phyloP scores from a whole-genome alignment of 1,284 basidiomycete species.

The Blastosporella zonata region DNA sequence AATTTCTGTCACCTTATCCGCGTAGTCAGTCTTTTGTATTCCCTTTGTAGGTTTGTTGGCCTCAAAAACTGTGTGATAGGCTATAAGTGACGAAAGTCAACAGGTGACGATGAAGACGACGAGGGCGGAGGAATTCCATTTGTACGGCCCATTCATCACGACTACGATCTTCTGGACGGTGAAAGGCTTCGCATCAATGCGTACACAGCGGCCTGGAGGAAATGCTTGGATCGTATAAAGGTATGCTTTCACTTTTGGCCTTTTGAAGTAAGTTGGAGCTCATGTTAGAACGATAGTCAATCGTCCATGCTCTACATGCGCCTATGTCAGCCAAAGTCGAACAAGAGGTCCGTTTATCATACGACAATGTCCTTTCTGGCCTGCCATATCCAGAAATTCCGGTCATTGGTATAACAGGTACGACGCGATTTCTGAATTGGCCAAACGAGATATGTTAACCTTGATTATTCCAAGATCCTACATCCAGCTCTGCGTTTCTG shows the following conservation, averaged over 20 bases:
- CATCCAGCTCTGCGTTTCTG: constrained; percentile 42
- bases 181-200: constrained; percentile 42
- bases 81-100: background rate
- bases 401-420: constrained; percentile 54
- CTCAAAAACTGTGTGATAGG: constrained; percentile 1
- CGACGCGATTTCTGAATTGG: constrained; percentile 11
- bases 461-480: constrained; percentile 24
- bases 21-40: constrained; percentile 29
- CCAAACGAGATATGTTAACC: background rate
- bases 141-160: constrained; percentile 16
- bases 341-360: constrained; percentile 37
- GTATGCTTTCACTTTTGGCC: constrained; percentile 29
- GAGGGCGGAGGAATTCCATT: constrained; percentile 9
- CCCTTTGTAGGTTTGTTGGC: constrained; percentile 23
- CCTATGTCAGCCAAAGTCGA: constrained; percentile 41
- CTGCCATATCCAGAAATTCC: constrained; percentile 53
- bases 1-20: background rate
- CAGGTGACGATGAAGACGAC: constrained; percentile 10
- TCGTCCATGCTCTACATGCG: constrained; percentile 42
- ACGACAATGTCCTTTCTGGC: constrained; percentile 39
- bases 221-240: constrained; percentile 45
- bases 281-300: constrained; percentile 30
- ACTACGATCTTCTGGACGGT: constrained; percentile 39
- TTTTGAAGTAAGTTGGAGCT: background rate
- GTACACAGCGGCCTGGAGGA: constrained; percentile 48